These are phyloP conservation scores for Bimuria novae-zelandiae DNA, from an alignment of 2,329 filamentous ascomycete species.

Conservation along the genomic window DNA sequence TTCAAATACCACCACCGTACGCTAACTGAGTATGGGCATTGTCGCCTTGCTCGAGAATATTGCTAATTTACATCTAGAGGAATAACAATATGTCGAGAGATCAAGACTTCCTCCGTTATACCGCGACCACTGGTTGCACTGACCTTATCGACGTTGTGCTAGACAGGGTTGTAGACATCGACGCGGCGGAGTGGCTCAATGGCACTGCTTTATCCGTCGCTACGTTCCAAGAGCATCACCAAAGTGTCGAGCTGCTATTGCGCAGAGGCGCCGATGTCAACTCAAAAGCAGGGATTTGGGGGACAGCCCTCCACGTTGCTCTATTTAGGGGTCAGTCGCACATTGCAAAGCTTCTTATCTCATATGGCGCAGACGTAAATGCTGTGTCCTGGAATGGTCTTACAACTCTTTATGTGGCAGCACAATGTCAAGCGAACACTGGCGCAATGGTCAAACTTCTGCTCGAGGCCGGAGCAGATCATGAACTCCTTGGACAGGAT, in stretches of 20 bases:
- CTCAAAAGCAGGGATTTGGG: not conserved
- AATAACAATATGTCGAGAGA: not conserved
- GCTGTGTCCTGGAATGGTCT: not conserved
- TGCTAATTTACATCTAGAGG: not conserved
- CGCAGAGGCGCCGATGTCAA: not conserved
- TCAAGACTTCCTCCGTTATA: conserved; percentile 4
- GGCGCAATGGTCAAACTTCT: not conserved
- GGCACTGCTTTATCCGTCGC: not conserved
- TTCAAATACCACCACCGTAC: no score
- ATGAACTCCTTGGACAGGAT: not conserved
- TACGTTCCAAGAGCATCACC: not conserved
- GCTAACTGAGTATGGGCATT: no score
- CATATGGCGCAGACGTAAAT: not conserved
- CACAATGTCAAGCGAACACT: not conserved
- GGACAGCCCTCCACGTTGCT: not conserved
- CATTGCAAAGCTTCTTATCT: not conserved
- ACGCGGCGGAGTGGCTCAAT: not conserved
- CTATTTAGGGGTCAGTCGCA: not conserved
- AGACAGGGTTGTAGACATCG: conserved; percentile 5
- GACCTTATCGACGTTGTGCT: conserved; percentile 6
- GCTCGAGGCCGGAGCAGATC: not conserved
- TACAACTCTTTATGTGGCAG: not conserved
- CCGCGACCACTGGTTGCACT: conserved; percentile 5
- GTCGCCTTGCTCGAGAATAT: no score
- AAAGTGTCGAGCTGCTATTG: not conserved